Conservation (phyloP, 2,329 filamentous ascomycete genomes). For the Apiospora marii region DNA sequence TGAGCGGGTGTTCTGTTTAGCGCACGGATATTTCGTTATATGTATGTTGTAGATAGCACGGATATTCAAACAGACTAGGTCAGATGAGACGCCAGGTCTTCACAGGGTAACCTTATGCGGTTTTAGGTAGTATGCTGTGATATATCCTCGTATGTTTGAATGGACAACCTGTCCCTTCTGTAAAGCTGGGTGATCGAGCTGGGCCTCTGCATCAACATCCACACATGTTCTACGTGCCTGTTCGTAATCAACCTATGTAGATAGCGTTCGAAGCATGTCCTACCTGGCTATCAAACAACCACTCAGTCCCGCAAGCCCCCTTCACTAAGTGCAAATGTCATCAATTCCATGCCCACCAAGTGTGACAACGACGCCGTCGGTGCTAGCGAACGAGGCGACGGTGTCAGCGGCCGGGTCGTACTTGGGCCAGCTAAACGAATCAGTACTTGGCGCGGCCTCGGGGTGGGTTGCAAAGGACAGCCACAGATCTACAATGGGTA, state of each 20-base stretch:
- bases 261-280: background rate
- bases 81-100: background rate
- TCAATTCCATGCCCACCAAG: conserved; percentile 8
- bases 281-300: background rate
- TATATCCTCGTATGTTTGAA: background rate
- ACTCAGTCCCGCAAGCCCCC: background rate
- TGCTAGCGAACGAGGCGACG: conserved; percentile 1
- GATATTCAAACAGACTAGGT: too few relatives aligned
- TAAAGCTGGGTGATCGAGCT: background rate
- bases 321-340: background rate
- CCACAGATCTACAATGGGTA: background rate
- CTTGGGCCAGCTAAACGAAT: conserved; percentile 2
- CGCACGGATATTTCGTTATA: too few relatives aligned
- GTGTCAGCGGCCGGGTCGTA: conserved; percentile 15
- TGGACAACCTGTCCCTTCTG: background rate
- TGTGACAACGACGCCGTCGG: conserved; percentile 6
- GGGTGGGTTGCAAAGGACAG: conserved; percentile 10
- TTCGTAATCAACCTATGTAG: background rate
- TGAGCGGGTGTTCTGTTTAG: too few relatives aligned
- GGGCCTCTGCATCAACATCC: too few relatives aligned
- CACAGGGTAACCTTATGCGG: background rate
- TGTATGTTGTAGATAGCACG: background rate
- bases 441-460: background rate
- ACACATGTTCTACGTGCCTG: background rate
- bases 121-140: background rate